These are phyloP conservation scores for Syzygium aromaticum DNA, from an alignment of 345 rosid genomes.

Conservation along the genomic window DNA sequence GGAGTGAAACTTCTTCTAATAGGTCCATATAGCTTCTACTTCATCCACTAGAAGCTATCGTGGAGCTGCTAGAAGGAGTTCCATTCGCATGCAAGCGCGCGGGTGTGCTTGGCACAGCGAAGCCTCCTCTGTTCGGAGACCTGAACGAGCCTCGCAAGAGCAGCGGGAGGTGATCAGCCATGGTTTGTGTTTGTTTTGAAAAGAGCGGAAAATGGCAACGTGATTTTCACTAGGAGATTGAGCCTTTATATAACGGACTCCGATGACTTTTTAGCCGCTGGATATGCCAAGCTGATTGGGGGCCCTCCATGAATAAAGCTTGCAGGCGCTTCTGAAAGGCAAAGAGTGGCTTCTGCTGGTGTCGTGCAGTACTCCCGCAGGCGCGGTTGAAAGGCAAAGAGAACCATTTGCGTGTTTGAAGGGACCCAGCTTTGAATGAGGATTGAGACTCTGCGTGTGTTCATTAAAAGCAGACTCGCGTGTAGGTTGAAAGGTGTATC, in stretches of 20 bases:
- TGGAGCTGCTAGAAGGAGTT: not conserved
- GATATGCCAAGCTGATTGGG: not conserved
- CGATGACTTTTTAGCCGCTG: not conserved
- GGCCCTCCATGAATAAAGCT: not conserved
- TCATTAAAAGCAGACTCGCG: not conserved
- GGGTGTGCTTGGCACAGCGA: rapidly evolving
- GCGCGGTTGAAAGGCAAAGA: not conserved
- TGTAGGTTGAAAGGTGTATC: too few species aligned
- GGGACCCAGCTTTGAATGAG: not conserved
- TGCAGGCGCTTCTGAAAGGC: not conserved
- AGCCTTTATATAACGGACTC: not conserved
- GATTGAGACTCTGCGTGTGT: not conserved
- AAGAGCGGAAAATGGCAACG: not conserved
- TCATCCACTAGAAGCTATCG: not conserved
- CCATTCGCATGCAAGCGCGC: not conserved
- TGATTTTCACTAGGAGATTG: not conserved
- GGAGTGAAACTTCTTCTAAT: not conserved
- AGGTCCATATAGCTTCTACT: not conserved
- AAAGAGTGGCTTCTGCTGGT: too few species aligned
- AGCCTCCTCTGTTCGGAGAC: not conserved
- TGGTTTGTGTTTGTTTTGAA: not conserved
- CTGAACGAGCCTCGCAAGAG: not conserved
- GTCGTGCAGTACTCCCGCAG: not conserved
- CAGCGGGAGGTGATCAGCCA: not conserved
- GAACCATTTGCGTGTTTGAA: not conserved